Base-by-base conservation (phyloP, 164 flowering plant species). In the Saururus chinensis region DNA sequence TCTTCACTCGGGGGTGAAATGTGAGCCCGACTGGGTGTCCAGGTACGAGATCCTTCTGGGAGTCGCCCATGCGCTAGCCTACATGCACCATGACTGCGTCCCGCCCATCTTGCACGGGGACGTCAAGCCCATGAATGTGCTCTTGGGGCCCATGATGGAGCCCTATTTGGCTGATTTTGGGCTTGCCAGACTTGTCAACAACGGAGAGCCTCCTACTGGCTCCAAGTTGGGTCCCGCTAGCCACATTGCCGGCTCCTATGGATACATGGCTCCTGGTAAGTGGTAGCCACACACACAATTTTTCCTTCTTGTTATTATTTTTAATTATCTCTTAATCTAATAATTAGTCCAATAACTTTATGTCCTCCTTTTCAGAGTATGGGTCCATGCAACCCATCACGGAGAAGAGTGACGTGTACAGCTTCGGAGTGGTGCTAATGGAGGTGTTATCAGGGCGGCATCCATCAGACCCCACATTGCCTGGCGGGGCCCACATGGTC, bases 241-340 rank as follows among this genome's bases (percentile, higher is more conserved):
- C 66, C 82, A 77, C 4, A 75, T 93, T 41, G 97, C 96, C 19
- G 99, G 97, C 23, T 90, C 97, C 55, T 91, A 87, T 59, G 99
- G 99, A 21, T 93, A 93, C 76, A 93, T 93, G 87, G 99, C 99
- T 77, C 99, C 99, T 35, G 99, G 97, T 90, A 84, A 57, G 4
- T 62, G 25, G 49, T 56, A 41, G 14, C 17, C 37, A 19, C 26
- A 8, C n/a, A n/a, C 63, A 26, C 30, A 23, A 37, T 21, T 22
- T 16, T n/a, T n/a, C n/a, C n/a, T n/a, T n/a, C n/a, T 24, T 16
- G 4, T 51, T 25, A 51, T 30, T 61, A 24, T 9, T 23, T 23
- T 53, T 53, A n/a, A 22, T 1, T 5, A 60, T 55, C 17, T n/a
- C 7, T 17, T 8, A 9, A 19, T 19, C 9, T 19, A 7, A 53